Conservation (phyloP, 805 yeast species). For the Zygotorulaspora danielsina region DNA sequence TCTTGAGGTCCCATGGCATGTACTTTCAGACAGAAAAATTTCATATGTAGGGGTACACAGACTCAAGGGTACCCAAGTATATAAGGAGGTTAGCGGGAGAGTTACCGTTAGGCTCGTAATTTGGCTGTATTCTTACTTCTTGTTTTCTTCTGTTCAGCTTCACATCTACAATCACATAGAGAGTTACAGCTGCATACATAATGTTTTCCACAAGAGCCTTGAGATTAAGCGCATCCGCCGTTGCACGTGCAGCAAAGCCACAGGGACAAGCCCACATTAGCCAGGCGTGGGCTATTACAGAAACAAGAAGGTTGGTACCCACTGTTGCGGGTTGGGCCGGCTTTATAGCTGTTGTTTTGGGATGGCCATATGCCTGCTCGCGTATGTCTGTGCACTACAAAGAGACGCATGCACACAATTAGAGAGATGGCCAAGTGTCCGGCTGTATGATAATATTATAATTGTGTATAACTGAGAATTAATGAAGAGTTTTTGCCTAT, state of each 20-base stretch:
- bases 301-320: constrained; percentile 26
- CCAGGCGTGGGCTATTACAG: constrained; percentile 23
- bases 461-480: neutral
- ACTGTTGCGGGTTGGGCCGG: constrained; percentile 21
- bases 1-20: too few species aligned
- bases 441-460: neutral
- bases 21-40: too few species aligned
- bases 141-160: too few species aligned
- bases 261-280: constrained; percentile 19
- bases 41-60: too few species aligned
- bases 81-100: too few species aligned
- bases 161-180: too few species aligned
- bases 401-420: neutral
- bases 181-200: too few species aligned
- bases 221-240: constrained; percentile 17
- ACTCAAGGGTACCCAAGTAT: too few species aligned
- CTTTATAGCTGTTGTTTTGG: constrained; percentile 17
- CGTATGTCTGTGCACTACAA: constrained; percentile 6
- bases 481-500: neutral
- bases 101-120: too few species aligned
- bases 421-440: neutral
- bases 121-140: too few species aligned
- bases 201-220: constrained; percentile 25
- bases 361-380: constrained; percentile 28
- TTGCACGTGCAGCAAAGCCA: constrained; percentile 14